Evolutionary conservation across 352 stramenopile species (phyloP).

Genomic region (Pythium dissimile): DNA sequence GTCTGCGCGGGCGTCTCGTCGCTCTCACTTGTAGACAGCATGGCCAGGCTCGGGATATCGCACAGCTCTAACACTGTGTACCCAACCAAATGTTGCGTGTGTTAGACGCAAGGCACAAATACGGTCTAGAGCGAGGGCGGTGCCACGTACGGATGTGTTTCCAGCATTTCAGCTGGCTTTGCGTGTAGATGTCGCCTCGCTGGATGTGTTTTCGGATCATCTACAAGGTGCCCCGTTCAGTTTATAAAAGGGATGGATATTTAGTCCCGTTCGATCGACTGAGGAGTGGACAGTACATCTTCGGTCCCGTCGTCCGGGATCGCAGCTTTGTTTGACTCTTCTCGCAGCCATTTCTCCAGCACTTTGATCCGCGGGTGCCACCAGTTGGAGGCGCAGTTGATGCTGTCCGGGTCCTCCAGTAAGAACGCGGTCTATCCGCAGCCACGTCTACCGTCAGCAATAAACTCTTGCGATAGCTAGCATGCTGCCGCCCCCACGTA

Average conservation of each 20-base stretch:
- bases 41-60: conserved; percentile 43
- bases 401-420: conserved; percentile 37
- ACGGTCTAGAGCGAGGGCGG: neutral
- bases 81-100: neutral
- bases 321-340: conserved; percentile 48
- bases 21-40: conserved; percentile 7
- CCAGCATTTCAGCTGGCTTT: conserved; percentile 71
- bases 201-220: conserved; percentile 70
- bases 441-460: neutral
- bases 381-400: conserved; percentile 47
- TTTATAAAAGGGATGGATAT: neutral
- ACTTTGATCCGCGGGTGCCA: conserved; percentile 67
- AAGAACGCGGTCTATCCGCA: conserved; percentile 41
- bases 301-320: conserved; percentile 70
- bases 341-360: conserved; percentile 68
- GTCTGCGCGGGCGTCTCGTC: conserved; percentile 10
- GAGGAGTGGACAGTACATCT: conserved; percentile 33
- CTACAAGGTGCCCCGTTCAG: conserved; percentile 17
- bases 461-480: neutral
- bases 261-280: neutral
- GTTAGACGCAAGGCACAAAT: neutral
- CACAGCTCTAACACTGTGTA: conserved; percentile 61
- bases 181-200: conserved; percentile 62
- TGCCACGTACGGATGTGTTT: conserved; percentile 56
- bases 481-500: conserved; percentile 12